Evolutionary conservation across 495 filamentous ascomycete genomes (phyloP).

Genomic region (Diplogelasinospora grovesii): DNA sequence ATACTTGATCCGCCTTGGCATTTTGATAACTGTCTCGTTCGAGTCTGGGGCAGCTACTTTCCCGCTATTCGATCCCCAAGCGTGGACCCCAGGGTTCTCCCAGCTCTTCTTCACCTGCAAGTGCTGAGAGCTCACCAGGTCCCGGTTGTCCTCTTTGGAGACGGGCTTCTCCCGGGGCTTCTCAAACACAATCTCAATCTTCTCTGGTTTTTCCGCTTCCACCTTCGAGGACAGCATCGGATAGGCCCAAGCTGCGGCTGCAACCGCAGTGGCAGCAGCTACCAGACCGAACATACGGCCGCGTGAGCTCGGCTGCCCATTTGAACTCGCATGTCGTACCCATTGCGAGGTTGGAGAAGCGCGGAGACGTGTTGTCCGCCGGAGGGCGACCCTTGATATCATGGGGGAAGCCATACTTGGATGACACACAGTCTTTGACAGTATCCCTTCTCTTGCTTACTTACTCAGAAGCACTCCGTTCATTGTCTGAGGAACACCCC

Average conservation of each 20-base stretch:
- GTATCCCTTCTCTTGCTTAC: too few relatives aligned
- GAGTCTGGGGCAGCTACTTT: slow-evolving; percentile 79
- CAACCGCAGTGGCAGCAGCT: slow-evolving; percentile 18
- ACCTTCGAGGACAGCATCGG: slow-evolving; percentile 7
- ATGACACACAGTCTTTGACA: too few relatives aligned
- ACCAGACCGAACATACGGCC: slow-evolving; percentile 17
- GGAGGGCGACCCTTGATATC: slow-evolving; percentile 15
- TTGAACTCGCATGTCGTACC: slow-evolving; percentile 23
- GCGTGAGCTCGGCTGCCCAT: slow-evolving; percentile 8
- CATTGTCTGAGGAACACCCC: not conserved
- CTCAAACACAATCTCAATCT: slow-evolving; percentile 53
- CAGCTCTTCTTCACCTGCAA: slow-evolving; percentile 80
- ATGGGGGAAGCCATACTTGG: slow-evolving; percentile 19
- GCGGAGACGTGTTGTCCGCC: slow-evolving; percentile 5
- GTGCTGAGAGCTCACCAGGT: slow-evolving; percentile 68
- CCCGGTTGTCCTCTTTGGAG: slow-evolving; percentile 62
- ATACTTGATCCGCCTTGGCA: slow-evolving; percentile 67
- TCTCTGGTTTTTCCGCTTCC: slow-evolving; percentile 4
- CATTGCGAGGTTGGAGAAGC: slow-evolving; percentile 18
- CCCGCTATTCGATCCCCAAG: slow-evolving; percentile 88
- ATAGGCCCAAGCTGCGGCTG: slow-evolving; percentile 23
- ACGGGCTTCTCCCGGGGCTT: slow-evolving; percentile 35
- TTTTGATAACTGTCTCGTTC: slow-evolving; percentile 67
- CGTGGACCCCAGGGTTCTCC: slow-evolving; percentile 85
- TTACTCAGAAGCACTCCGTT: not conserved